These are phyloP conservation scores for Dioszegia hungarica DNA, from an alignment of 768 basidiomycete species.

Conservation along the genomic window DNA sequence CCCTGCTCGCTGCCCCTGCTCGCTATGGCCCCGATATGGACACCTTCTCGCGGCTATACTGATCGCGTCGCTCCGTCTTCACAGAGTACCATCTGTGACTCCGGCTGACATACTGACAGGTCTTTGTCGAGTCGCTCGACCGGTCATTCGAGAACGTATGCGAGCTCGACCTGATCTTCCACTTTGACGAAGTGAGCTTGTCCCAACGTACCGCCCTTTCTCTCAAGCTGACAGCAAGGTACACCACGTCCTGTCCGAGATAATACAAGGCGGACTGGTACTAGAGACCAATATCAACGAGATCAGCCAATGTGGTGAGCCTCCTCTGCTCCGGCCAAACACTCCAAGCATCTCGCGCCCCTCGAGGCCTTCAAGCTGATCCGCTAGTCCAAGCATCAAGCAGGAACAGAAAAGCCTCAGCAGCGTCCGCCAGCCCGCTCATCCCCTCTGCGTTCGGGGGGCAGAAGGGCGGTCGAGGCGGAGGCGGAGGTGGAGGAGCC, in stretches of 20 bases:
- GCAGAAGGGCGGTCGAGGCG: conserved; percentile 9
- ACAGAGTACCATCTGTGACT: too few relatives aligned
- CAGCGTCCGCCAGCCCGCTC: conserved; percentile 37
- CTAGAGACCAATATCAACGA: conserved; percentile 66
- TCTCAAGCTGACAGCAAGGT: conserved; percentile 56
- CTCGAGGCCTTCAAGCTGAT: neutral
- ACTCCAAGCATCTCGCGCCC: neutral
- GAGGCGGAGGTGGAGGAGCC: conserved; percentile 6
- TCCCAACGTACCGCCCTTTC: neutral
- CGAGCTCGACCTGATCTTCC: conserved; percentile 95
- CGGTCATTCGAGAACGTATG: conserved; percentile 96
- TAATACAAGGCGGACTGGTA: conserved; percentile 93
- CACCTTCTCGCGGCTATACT: too few relatives aligned
- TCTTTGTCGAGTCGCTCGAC: conserved; percentile 95
- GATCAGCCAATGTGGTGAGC: conserved; percentile 42
- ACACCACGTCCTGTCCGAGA: conserved; percentile 90
- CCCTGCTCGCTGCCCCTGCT: neutral
- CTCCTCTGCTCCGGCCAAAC: neutral
- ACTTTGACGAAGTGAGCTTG: conserved; percentile 82
- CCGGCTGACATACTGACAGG: conserved; percentile 58
- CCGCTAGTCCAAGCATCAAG: conserved; percentile 32
- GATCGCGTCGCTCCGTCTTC: too few relatives aligned
- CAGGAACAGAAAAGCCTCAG: conserved; percentile 38
- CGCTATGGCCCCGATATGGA: too few relatives aligned
- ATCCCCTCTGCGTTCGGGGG: conserved; percentile 25